Conservation (phyloP, 2,329 filamentous ascomycete species). For the Geoglossum cookeanum region DNA sequence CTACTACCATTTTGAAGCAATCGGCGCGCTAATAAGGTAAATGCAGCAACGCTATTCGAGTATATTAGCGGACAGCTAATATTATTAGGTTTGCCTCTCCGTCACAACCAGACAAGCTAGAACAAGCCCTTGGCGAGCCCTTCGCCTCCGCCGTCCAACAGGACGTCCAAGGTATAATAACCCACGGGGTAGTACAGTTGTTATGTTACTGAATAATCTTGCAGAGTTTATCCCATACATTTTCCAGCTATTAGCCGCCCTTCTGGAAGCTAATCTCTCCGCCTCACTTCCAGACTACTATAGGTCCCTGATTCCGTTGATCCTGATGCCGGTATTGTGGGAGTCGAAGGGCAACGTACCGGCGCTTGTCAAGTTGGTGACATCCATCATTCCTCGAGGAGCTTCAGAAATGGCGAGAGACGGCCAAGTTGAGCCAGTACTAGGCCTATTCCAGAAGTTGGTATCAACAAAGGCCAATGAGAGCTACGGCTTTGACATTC, state of each 20-base stretch:
- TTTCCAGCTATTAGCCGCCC: slow-evolving; percentile 82
- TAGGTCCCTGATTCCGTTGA: slow-evolving; percentile 54
- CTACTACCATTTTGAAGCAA: slow-evolving; percentile 92
- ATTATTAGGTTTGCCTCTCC: slow-evolving; percentile 40
- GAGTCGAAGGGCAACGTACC: slow-evolving; percentile 85
- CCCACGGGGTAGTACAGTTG: no score
- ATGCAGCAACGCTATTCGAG: slow-evolving; percentile 7
- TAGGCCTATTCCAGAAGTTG: slow-evolving; percentile 93
- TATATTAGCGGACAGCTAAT: not conserved
- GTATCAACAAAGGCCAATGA: slow-evolving; percentile 70
- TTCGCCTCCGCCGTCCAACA: slow-evolving; percentile 65
- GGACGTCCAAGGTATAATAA: slow-evolving; percentile 51
- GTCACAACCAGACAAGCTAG: slow-evolving; percentile 51
- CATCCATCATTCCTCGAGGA: slow-evolving; percentile 65
- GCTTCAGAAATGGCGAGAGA: slow-evolving; percentile 52
- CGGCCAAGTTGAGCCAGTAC: slow-evolving; percentile 67
- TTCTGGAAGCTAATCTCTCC: slow-evolving; percentile 69
- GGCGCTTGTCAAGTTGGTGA: slow-evolving; percentile 66
- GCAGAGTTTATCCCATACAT: slow-evolving; percentile 88
- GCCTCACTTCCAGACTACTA: slow-evolving; percentile 67
- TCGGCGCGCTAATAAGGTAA: slow-evolving; percentile 68
- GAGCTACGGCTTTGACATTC: slow-evolving; percentile 67
- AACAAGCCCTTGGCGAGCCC: slow-evolving; percentile 63
- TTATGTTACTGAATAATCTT: no score
- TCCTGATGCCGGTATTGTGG: slow-evolving; percentile 73